These are phyloP conservation scores for Geosmithia flava DNA, from an alignment of 2,329 filamentous ascomycete species.

Conservation along the genomic window DNA sequence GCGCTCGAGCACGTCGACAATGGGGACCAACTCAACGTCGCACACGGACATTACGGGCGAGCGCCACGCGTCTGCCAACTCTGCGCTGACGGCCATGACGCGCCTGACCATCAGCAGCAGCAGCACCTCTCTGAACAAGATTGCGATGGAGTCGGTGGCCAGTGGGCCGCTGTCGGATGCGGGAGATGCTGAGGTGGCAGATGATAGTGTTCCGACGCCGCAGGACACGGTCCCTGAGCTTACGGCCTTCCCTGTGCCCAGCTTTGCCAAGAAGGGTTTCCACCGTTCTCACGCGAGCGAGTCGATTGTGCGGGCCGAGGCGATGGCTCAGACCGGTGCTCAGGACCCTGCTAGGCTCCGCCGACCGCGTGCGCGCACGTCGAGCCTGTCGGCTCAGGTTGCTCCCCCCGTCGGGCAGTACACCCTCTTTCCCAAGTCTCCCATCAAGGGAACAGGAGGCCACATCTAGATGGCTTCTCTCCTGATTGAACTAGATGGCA, in stretches of 20 bases:
- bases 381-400: conserved; percentile 27
- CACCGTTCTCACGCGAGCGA: conserved; percentile 26
- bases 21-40: conserved; percentile 32
- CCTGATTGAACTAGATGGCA: not conserved
- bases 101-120: conserved; percentile 41
- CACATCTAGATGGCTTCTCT: conserved; percentile 11
- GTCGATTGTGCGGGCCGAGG: conserved; percentile 17
- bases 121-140: conserved; percentile 30
- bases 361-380: conserved; percentile 30
- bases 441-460: conserved; percentile 16
- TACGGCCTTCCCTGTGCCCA: conserved; percentile 12
- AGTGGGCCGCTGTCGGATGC: conserved; percentile 11
- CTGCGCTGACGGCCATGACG: conserved; percentile 39
- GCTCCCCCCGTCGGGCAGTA: conserved; percentile 33
- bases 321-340: conserved; percentile 12
- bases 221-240: conserved; percentile 22
- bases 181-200: conserved; percentile 3
- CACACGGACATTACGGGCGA: conserved; percentile 34
- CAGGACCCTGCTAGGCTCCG: conserved; percentile 16
- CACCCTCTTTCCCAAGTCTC: conserved; percentile 28
- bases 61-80: conserved; percentile 40
- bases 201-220: conserved; percentile 9
- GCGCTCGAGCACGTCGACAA: conserved; percentile 43
- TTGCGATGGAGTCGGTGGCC: conserved; percentile 17
- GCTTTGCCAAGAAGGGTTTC: conserved; percentile 9